Conservation (phyloP, 2,329 filamentous ascomycete species). For the Xylariales sp. region DNA sequence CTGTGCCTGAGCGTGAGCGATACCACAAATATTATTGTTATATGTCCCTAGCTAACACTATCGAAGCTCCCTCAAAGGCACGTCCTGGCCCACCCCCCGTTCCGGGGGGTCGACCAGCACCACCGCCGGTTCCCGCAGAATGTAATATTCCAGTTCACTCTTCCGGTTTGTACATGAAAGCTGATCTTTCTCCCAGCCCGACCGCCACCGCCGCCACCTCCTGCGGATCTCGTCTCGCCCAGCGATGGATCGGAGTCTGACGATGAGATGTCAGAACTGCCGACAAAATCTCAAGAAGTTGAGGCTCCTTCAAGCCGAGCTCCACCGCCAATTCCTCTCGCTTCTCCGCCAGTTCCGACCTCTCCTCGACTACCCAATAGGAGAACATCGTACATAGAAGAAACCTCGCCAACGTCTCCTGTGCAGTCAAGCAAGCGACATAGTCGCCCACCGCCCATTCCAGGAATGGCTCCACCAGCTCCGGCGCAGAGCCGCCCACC, state of each 20-base stretch:
- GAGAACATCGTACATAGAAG: constrained; percentile 29
- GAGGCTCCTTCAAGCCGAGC: constrained; percentile 31
- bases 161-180: constrained; percentile 2
- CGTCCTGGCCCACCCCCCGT: constrained; percentile 36
- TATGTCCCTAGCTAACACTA: no score
- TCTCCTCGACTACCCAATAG: constrained; percentile 33
- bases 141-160: constrained; percentile 41
- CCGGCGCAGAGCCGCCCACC: constrained; percentile 57
- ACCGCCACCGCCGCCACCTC: constrained; percentile 40
- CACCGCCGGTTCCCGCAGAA: constrained; percentile 55
- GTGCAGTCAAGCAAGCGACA: constrained; percentile 43
- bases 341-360: constrained; percentile 36
- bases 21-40: no score
- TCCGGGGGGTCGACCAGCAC: constrained; percentile 47
- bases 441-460: constrained; percentile 58
- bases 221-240: constrained; percentile 55
- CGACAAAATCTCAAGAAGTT: constrained; percentile 36
- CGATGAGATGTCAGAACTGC: constrained; percentile 68
- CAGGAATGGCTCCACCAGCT: constrained; percentile 44
- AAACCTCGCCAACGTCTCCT: constrained; percentile 33
- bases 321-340: constrained; percentile 40
- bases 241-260: constrained; percentile 82
- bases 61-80: constrained; percentile 20
- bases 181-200: constrained; percentile 49
- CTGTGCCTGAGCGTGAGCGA: constrained; percentile 21